phyloP scores from a whole-genome alignment of 352 stramenopile genomes.

The Globisporangium middletonii region DNA sequence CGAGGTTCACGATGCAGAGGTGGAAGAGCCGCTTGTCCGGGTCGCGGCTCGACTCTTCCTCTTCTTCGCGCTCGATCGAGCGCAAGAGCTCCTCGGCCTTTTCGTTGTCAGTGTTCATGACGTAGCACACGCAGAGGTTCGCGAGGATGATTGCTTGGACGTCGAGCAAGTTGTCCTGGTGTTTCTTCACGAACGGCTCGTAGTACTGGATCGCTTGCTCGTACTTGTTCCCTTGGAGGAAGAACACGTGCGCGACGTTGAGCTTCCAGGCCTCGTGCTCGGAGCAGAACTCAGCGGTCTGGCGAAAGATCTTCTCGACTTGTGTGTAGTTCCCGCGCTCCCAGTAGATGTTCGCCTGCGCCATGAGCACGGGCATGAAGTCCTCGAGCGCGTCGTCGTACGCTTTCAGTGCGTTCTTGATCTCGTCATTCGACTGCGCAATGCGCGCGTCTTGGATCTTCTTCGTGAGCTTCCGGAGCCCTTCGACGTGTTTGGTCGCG shows the following conservation, averaged over 20 bases:
- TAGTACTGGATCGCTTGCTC: slow-evolving; percentile 92
- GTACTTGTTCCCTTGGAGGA: slow-evolving; percentile 91
- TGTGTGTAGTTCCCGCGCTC: slow-evolving; percentile 95
- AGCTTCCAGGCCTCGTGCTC: slow-evolving; percentile 95
- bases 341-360: slow-evolving; percentile 96
- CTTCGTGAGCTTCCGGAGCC: slow-evolving; percentile 92
- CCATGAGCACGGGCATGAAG: slow-evolving; percentile 96
- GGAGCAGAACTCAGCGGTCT: slow-evolving; percentile 94
- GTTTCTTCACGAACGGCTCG: slow-evolving; percentile 93
- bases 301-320: slow-evolving; percentile 94
- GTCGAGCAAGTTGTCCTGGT: slow-evolving; percentile 89
- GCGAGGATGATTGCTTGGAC: slow-evolving; percentile 95
- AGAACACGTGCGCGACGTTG: slow-evolving; percentile 96
- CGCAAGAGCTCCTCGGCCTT: slow-evolving; percentile 94
- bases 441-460: slow-evolving; percentile 91
- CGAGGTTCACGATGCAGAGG: slow-evolving; percentile 97
- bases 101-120: slow-evolving; percentile 97
- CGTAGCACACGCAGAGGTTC: slow-evolving; percentile 96
- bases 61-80: slow-evolving; percentile 94
- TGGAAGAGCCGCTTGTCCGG: slow-evolving; percentile 90
- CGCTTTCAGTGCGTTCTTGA: slow-evolving; percentile 89
- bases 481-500: slow-evolving; percentile 91
- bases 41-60: slow-evolving; percentile 82
- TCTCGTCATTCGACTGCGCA: slow-evolving; percentile 89
- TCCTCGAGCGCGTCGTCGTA: slow-evolving; percentile 93